Percentiles rank a stretch among this genome's conserved stretches.
These are phyloP conservation scores for Isatis lusitanica DNA, from an alignment of 441 rosid genomes.

Conservation along the genomic window DNA sequence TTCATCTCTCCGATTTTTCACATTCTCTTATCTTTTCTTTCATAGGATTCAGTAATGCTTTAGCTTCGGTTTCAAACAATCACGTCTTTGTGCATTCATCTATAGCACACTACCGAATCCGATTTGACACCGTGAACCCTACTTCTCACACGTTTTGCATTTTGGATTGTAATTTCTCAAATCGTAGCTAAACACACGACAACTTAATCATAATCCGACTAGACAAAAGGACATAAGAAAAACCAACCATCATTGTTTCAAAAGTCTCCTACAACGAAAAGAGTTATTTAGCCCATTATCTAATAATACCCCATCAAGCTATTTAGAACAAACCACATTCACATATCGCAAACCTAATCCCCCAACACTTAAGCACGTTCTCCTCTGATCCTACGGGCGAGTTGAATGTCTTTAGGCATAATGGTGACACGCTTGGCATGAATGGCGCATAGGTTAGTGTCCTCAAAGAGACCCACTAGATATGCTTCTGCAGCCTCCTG, in stretches of 20 bases:
- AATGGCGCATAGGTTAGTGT: constrained; percentile 51
- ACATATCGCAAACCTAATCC: background rate
- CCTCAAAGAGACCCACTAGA: constrained; percentile 52
- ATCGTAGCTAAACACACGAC: background rate
- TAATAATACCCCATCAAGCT: constrained; percentile 3
- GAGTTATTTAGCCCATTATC: constrained; percentile 19
- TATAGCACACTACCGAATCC: too few species aligned
- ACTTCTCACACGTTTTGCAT: background rate
- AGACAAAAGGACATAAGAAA: background rate
- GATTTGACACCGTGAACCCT: too few species aligned
- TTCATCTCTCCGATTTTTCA: too few species aligned
- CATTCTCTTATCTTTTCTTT: too few species aligned
- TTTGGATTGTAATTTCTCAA: background rate
- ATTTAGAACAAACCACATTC: constrained; percentile 12
- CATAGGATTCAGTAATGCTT: too few species aligned
- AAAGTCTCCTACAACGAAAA: constrained; percentile 14
- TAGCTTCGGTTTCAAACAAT: too few species aligned
- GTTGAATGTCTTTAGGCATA: constrained; percentile 54
- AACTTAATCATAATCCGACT: background rate
- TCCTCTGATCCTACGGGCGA: constrained; percentile 52
- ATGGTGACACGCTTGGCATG: constrained; percentile 55
- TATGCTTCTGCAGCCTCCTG: constrained; percentile 56
- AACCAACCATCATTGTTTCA: constrained; percentile 3
- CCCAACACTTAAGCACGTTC: constrained; percentile 44
- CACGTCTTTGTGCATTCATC: too few species aligned